A percentile compares a stretch with the other conserved stretches of the same genome.
Conservation (phyloP, 2,329 filamentous ascomycete genomes). For the Fusarium palustre region DNA sequence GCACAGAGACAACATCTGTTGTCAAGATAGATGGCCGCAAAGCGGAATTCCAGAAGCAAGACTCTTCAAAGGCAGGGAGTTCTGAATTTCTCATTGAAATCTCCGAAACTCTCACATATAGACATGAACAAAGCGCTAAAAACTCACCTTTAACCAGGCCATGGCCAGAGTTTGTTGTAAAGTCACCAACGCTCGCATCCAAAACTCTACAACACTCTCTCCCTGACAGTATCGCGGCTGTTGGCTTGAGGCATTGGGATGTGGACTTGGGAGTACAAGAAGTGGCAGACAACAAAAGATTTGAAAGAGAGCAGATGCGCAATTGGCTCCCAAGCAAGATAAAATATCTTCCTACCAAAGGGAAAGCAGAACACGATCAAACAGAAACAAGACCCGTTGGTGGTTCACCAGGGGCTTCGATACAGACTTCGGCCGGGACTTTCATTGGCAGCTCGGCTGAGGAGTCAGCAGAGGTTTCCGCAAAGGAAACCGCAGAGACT, state of each 20-base stretch:
- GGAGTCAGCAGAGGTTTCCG: too few relatives aligned
- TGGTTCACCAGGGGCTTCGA: background rate
- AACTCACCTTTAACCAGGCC: constrained; percentile 54
- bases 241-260: constrained; percentile 60
- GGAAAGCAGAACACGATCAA: background rate
- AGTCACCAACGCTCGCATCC: constrained; percentile 52
- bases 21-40: constrained; percentile 2
- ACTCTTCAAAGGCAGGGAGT: constrained; percentile 18
- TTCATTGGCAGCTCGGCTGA: background rate
- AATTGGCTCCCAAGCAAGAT: constrained; percentile 37
- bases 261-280: constrained; percentile 43
- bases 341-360: background rate
- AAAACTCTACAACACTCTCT: constrained; percentile 55
- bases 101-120: constrained; percentile 54
- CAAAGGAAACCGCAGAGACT: background rate
- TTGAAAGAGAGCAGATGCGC: constrained; percentile 29
- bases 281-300: constrained; percentile 6
- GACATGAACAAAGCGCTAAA: constrained; percentile 54
- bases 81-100: constrained; percentile 59
- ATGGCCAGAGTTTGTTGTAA: constrained; percentile 55
- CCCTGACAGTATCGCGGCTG: constrained; percentile 53
- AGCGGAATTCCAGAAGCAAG: constrained; percentile 3
- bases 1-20: constrained; percentile 47
- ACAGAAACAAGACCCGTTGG: background rate
- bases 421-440: background rate